Percentiles rank a stretch among this genome's conserved stretches.
phyloP scores from a whole-genome alignment of 2,329 filamentous ascomycete genomes.

The Penicillium sclerotigenum region DNA sequence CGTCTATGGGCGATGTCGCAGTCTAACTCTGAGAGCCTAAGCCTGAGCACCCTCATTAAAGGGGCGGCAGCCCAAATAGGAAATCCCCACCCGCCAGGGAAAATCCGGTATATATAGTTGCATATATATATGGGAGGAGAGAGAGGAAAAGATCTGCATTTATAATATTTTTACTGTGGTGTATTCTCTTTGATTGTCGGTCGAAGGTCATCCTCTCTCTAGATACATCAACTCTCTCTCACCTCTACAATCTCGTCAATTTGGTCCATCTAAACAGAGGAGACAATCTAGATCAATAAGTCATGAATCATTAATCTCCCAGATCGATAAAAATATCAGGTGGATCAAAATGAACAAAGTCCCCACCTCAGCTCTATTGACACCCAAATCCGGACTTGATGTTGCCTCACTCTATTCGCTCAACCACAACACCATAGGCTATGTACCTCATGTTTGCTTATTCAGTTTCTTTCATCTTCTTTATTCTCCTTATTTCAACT shows the following conservation, averaged over 20 bases:
- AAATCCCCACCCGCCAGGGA: too few relatives aligned
- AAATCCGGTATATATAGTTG: too few relatives aligned
- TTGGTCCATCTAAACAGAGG: neutral
- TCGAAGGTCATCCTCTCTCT: neutral
- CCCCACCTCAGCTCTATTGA: constrained; percentile 23
- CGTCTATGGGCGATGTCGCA: too few relatives aligned
- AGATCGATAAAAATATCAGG: neutral
- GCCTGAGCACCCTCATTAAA: too few relatives aligned
- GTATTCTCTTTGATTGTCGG: neutral
- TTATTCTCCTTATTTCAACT: neutral
- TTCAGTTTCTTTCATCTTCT: neutral
- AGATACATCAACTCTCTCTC: neutral
- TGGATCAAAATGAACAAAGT: constrained; percentile 5
- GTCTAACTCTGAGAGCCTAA: too few relatives aligned
- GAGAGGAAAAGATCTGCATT: neutral
- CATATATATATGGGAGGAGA: too few relatives aligned
- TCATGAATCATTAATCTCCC: neutral
- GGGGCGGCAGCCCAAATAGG: too few relatives aligned
- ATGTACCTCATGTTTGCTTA: neutral
- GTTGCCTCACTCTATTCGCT: constrained; percentile 5
- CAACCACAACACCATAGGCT: neutral
- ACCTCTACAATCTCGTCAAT: neutral
- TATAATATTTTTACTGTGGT: neutral
- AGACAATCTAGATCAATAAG: neutral
- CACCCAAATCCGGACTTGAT: constrained; percentile 18